Percentiles rank a stretch among this genome's conserved stretches.
phyloP scores from a whole-genome alignment of 1,284 basidiomycete genomes.

The Mycena sp. region DNA sequence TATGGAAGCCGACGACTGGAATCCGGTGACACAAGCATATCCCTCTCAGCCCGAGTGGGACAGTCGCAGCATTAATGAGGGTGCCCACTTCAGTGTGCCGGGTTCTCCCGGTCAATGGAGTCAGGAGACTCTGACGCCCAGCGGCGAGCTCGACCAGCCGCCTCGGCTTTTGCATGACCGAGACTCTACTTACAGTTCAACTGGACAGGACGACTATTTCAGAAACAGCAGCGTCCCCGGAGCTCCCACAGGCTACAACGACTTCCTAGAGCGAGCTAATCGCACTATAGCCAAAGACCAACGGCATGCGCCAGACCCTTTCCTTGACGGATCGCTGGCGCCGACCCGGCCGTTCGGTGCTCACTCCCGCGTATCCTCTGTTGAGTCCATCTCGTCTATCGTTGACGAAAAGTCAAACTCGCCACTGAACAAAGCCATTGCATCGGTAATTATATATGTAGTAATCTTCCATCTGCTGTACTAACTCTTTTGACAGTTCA shows the following conservation, averaged over 20 bases:
- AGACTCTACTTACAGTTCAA: conserved; percentile 57
- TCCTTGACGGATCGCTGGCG: conserved; percentile 67
- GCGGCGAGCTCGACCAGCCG: conserved; percentile 45
- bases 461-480: neutral
- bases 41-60: conserved; percentile 60
- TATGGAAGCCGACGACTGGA: conserved; percentile 57
- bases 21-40: conserved; percentile 50
- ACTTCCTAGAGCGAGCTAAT: conserved; percentile 89
- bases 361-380: conserved; percentile 84
- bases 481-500: conserved; percentile 65
- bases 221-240: conserved; percentile 41
- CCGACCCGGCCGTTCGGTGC: conserved; percentile 80
- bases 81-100: conserved; percentile 43
- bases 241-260: conserved; percentile 59
- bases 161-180: conserved; percentile 47
- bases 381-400: conserved; percentile 89
- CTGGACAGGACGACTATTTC: conserved; percentile 70
- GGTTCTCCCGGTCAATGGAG: conserved; percentile 67
- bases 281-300: conserved; percentile 82
- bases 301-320: conserved; percentile 82
- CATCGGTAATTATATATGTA: conserved; percentile 63
- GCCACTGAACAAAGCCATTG: conserved; percentile 91
- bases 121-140: conserved; percentile 62
- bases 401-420: conserved; percentile 91
- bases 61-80: conserved; percentile 41